Base-by-base conservation (phyloP, 805 yeast genomes). In the Teunomyces aglyptinius region DNA sequence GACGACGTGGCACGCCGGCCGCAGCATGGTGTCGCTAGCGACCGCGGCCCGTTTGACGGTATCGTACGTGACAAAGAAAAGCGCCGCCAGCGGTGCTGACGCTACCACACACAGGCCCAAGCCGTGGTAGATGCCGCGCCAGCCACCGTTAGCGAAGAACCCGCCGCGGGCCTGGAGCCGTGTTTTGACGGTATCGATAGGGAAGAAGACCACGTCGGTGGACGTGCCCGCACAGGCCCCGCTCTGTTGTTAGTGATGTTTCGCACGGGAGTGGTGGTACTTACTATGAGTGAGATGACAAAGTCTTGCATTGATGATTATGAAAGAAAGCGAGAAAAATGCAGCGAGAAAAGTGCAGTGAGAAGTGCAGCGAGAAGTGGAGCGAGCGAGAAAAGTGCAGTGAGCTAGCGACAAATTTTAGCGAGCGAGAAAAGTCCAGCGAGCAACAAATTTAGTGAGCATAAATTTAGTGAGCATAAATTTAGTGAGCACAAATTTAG, bases 181-280 rank as follows among this genome's bases (percentile, higher is more conserved):
- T 0, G 99, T 94, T 68, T 94, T 94, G 47, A 94, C 57, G 1
- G 99, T 94, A 58, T 94, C 99, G 33, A 94, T 89, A 11, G 99
- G 99, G 72, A 92, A 94, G 67, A 94, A 94, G 3, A 86, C 89
- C 32, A 94, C 73, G 68, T 94, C 99, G 1, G 97, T 91, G 5
- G 95, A 84, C 1, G 97, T 94, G 12, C 99, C 99, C 5, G 99
- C 97, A 49, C 94, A 84, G 6, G 88, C 99, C 32, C 99, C 99
- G 59, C 91, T 83, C 77, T 68, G 45, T 35, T 49, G 51, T 48
- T 7, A 13, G 29, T 15, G 20, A 15, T 7, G n/a, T 20, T 32
- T 6, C 31, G 16, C 26, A 19, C 26, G 12, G 33, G 10, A 13
- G 15, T 19, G 6, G 16, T n/a, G 15, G 6, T 7, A 65, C 71